phyloP scores from a whole-genome alignment of 257 asterid species.

The Jaltomata sinuosa region DNA sequence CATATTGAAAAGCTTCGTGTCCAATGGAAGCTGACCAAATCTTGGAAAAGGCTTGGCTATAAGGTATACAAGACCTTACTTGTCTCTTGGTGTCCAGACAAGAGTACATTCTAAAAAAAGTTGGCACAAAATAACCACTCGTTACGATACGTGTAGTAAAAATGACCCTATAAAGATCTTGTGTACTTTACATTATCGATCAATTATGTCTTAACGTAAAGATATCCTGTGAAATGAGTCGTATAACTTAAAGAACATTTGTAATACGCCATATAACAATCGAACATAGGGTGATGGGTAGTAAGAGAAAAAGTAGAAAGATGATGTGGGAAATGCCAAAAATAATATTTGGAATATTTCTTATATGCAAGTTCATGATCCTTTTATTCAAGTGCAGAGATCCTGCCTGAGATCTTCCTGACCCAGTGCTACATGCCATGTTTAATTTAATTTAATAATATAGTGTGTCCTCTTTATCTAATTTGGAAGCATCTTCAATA shows the following conservation, averaged over 20 bases:
- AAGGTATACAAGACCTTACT: slow-evolving; percentile 26
- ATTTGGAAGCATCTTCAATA: slow-evolving; percentile 21
- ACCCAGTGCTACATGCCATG: slow-evolving; percentile 39
- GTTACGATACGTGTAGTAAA: neutral
- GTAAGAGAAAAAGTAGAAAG: slow-evolving; percentile 20
- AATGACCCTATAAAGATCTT: neutral
- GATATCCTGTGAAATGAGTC: neutral
- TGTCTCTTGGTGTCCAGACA: slow-evolving; percentile 59
- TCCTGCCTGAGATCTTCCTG: slow-evolving; percentile 59
- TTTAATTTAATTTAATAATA: slow-evolving; percentile 6
- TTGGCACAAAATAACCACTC: neutral
- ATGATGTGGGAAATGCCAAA: slow-evolving; percentile 26
- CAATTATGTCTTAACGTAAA: neutral
- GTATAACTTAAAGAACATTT: neutral
- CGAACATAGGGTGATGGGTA: slow-evolving; percentile 11
- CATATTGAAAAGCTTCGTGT: neutral
- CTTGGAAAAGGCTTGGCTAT: slow-evolving; percentile 17
- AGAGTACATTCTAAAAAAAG: slow-evolving; percentile 26
- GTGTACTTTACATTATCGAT: neutral
- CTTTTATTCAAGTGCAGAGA: slow-evolving; percentile 32
- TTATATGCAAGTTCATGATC: slow-evolving; percentile 43
- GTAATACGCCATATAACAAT: neutral
- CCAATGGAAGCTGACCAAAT: slow-evolving; percentile 14
- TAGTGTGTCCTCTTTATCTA: slow-evolving; percentile 9
- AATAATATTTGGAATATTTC: slow-evolving; percentile 43